A percentile compares a stretch with the other conserved stretches of the same genome.
Evolutionary conservation across 345 rosid species (phyloP).

Genomic region (Brassica napus): DNA sequence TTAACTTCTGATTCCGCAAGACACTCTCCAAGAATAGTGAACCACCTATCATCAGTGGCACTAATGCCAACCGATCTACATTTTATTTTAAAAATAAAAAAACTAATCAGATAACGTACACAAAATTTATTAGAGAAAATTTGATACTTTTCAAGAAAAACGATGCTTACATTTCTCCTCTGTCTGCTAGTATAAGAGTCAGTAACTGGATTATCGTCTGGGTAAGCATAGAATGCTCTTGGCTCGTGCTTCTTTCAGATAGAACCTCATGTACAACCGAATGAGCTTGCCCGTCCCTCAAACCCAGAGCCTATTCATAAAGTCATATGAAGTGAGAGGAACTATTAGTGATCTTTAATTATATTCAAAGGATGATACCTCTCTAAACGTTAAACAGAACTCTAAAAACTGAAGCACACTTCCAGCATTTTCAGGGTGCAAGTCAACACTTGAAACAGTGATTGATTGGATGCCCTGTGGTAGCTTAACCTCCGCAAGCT

Average conservation of each 20-base stretch:
- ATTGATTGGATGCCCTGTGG: slow-evolving; percentile 55
- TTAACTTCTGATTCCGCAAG: slow-evolving; percentile 44
- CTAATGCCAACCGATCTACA: slow-evolving; percentile 53
- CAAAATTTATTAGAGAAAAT: not conserved
- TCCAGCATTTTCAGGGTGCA: slow-evolving; percentile 62
- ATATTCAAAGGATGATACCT: slow-evolving; percentile 46
- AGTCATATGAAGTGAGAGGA: slow-evolving; percentile 14
- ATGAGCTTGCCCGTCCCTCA: slow-evolving; percentile 77
- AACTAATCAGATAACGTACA: not conserved
- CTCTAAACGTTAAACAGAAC: slow-evolving; percentile 76
- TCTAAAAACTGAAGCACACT: slow-evolving; percentile 73
- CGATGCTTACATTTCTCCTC: slow-evolving; percentile 54
- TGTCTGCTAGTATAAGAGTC: slow-evolving; percentile 52
- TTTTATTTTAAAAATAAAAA: slow-evolving; percentile 3
- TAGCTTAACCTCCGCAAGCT: slow-evolving; percentile 39
- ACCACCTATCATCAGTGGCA: slow-evolving; percentile 59
- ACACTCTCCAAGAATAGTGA: slow-evolving; percentile 49
- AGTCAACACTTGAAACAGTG: slow-evolving; percentile 58
- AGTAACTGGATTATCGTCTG: slow-evolving; percentile 61
- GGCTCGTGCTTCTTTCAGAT: slow-evolving; percentile 48
- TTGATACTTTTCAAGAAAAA: not conserved
- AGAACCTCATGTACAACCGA: slow-evolving; percentile 62
- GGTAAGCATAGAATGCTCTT: slow-evolving; percentile 50
- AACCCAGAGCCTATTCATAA: slow-evolving; percentile 54
- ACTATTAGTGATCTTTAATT: not conserved